Evolutionary conservation across 441 rosid species (phyloP).

Genomic region (Bruguiera hainesii): DNA sequence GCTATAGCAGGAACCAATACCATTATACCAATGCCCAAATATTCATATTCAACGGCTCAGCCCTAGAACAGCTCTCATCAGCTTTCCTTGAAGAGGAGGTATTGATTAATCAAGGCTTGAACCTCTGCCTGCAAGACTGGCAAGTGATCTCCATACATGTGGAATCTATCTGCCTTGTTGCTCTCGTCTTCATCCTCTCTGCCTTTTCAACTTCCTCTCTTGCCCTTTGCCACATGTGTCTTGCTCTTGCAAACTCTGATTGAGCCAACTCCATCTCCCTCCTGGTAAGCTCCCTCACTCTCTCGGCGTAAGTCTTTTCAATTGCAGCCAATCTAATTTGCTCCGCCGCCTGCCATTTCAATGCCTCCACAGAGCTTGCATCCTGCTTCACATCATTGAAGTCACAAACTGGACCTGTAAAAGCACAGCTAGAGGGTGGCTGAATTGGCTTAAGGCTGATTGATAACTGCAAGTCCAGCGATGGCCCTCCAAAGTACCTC

Average conservation of each 20-base stretch:
- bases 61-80: not conserved
- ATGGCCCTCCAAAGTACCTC: constrained; percentile 38
- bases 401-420: constrained; percentile 27
- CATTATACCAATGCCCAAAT: no score
- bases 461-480: constrained; percentile 80
- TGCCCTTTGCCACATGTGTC: constrained; percentile 83
- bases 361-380: constrained; percentile 43
- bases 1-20: no score
- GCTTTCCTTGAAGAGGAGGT: not conserved
- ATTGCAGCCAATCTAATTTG: constrained; percentile 75
- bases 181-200: constrained; percentile 71
- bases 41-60: not conserved
- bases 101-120: constrained; percentile 43
- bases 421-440: constrained; percentile 25
- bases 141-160: constrained; percentile 96
- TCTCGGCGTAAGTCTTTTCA: constrained; percentile 88
- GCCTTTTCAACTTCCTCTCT: constrained; percentile 82
- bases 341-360: constrained; percentile 96
- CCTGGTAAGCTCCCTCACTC: constrained; percentile 82
- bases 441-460: constrained; percentile 64
- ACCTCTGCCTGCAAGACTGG: constrained; percentile 91
- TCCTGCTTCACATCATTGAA: constrained; percentile 23
- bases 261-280: constrained; percentile 95
- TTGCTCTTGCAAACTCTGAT: constrained; percentile 80
- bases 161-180: constrained; percentile 61